Percentiles rank a stretch among this genome's conserved stretches.
These are phyloP conservation scores for Clonostachys solani DNA, from an alignment of 2,329 filamentous ascomycete genomes.

Conservation along the genomic window DNA sequence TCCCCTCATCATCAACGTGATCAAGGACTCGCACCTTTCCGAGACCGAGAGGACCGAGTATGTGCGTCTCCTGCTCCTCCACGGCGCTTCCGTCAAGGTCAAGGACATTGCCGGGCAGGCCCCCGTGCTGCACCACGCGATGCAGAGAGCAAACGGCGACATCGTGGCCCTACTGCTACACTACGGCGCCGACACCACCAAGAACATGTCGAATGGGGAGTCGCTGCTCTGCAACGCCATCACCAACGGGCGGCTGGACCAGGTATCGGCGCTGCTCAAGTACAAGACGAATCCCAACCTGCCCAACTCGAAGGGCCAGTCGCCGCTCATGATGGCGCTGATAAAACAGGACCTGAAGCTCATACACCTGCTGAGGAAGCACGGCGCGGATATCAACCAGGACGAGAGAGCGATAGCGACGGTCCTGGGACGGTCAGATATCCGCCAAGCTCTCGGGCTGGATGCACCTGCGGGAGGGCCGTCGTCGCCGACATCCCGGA, in stretches of 20 bases:
- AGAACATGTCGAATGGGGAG: slow-evolving; percentile 15
- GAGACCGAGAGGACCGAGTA: slow-evolving; percentile 16
- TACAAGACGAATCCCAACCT: slow-evolving; percentile 24
- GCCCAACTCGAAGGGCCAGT: slow-evolving; percentile 19
- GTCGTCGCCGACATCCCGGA: too few species aligned
- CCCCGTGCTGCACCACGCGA: neutral
- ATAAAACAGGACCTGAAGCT: slow-evolving; percentile 16
- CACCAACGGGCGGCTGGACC: slow-evolving; percentile 12
- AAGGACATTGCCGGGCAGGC: slow-evolving; percentile 12
- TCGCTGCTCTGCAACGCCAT: slow-evolving; percentile 23
- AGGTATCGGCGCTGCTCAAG: slow-evolving; percentile 16
- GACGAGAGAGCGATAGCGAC: slow-evolving; percentile 14
- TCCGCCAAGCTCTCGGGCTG: slow-evolving; percentile 14
- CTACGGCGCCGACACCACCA: slow-evolving; percentile 15
- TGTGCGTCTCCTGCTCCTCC: slow-evolving; percentile 21
- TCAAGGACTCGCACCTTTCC: slow-evolving; percentile 16
- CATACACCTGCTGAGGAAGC: slow-evolving; percentile 16
- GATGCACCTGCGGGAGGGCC: neutral
- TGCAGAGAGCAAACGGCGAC: slow-evolving; percentile 5
- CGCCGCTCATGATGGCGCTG: slow-evolving; percentile 24
- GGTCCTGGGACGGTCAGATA: slow-evolving; percentile 14
- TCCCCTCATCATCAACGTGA: slow-evolving; percentile 20
- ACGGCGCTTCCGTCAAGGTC: slow-evolving; percentile 22
- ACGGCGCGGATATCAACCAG: slow-evolving; percentile 16
- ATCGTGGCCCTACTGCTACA: slow-evolving; percentile 18